Evolutionary conservation across 1,284 basidiomycete species (phyloP).

Genomic region (Wallemia ichthyophaga): DNA sequence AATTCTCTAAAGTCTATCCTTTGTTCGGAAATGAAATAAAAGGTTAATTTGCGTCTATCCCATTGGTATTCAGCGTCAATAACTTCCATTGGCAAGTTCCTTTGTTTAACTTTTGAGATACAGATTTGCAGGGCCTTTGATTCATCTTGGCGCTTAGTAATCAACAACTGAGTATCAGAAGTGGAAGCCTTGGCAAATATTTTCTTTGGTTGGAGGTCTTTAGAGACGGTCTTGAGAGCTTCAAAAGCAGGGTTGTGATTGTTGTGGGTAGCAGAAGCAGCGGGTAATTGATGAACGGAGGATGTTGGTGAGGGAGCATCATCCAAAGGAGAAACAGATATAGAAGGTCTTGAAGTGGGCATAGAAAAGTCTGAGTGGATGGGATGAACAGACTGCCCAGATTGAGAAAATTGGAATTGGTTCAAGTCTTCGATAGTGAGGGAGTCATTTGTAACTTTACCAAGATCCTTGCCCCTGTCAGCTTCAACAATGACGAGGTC

Average conservation of each 20-base stretch:
- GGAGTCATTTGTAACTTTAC: constrained; percentile 61
- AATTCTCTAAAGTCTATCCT: constrained; percentile 91
- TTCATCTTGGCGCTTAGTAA: constrained; percentile 63
- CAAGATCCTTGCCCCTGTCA: constrained; percentile 74
- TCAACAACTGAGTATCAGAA: constrained; percentile 53
- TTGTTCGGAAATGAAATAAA: constrained; percentile 87
- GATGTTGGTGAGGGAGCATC: not conserved
- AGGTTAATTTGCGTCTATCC: constrained; percentile 89
- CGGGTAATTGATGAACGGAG: not conserved
- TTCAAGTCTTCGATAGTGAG: constrained; percentile 77
- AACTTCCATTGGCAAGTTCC: constrained; percentile 89
- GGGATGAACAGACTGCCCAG: too few species aligned
- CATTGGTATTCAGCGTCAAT: constrained; percentile 95
- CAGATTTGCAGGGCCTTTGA: constrained; percentile 70
- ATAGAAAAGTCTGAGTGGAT: too few species aligned
- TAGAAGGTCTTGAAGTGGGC: not conserved
- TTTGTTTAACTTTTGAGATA: constrained; percentile 61
- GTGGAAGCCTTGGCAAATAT: constrained; percentile 73
- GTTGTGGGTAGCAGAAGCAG: not conserved
- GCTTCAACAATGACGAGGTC: constrained; percentile 92
- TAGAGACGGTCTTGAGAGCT: constrained; percentile 18
- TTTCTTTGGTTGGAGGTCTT: constrained; percentile 85
- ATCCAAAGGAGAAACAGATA: not conserved
- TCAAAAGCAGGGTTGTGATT: constrained; percentile 6
- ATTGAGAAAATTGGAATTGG: constrained; percentile 47